phyloP scores from a whole-genome alignment of 2,329 filamentous ascomycete genomes.

The Fusarium praegraminearum region DNA sequence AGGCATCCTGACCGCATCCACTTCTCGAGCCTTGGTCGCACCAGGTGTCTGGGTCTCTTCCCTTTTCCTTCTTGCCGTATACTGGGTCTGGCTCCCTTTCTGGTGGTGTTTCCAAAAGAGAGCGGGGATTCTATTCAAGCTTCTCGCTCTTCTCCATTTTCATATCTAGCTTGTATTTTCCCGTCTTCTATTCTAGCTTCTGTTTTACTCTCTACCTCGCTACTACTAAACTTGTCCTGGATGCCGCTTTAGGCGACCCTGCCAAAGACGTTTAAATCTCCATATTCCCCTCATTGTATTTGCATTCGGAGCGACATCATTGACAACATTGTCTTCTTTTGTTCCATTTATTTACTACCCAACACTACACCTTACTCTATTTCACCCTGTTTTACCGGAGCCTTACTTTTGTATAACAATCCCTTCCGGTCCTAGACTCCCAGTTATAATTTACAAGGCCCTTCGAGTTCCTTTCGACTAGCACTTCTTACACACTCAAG shows the following conservation, averaged over 20 bases:
- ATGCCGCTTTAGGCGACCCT: slow-evolving; percentile 12
- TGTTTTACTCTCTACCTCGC: slow-evolving; percentile 12
- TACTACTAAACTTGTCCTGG: slow-evolving; percentile 12
- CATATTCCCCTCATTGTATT: slow-evolving; percentile 17
- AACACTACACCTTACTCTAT: neutral
- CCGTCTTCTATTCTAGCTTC: slow-evolving; percentile 15
- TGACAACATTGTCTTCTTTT: slow-evolving; percentile 6
- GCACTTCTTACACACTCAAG: slow-evolving; percentile 6
- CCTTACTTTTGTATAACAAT: neutral
- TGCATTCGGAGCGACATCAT: slow-evolving; percentile 8
- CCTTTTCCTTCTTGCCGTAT: slow-evolving; percentile 14
- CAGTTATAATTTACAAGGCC: neutral
- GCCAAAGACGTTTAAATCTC: slow-evolving; percentile 1
- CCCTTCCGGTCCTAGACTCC: neutral
- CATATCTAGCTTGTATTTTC: slow-evolving; percentile 40
- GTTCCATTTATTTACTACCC: slow-evolving; percentile 1
- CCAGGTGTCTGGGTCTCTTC: slow-evolving; percentile 35
- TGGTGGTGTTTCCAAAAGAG: slow-evolving; percentile 35
- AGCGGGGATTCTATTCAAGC: slow-evolving; percentile 39
- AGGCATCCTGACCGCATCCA: slow-evolving; percentile 34
- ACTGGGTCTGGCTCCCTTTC: slow-evolving; percentile 22
- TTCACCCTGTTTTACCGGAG: neutral
- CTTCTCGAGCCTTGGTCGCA: slow-evolving; percentile 36
- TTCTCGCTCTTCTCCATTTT: slow-evolving; percentile 41
- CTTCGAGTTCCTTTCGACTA: slow-evolving; percentile 8